Percentiles rank a stretch among this genome's conserved stretches.
Evolutionary conservation across 192 early-diverging fungal genomes (phyloP).

Genomic region (Entomortierella beljakovae): DNA sequence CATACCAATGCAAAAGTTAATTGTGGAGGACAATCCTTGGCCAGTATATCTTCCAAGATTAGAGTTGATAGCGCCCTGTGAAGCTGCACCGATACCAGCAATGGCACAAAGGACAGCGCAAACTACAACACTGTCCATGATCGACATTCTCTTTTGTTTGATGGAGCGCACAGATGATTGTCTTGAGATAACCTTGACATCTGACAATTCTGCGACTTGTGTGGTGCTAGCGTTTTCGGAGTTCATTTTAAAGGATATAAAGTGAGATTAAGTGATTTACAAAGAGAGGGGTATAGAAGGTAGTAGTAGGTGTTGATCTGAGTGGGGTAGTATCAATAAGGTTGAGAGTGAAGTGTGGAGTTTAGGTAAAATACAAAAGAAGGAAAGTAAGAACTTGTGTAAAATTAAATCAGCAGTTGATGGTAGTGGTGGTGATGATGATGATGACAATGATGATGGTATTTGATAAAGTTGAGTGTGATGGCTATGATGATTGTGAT

Average conservation of each 20-base stretch:
- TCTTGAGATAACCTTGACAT: constrained; percentile 31
- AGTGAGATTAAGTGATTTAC: neutral
- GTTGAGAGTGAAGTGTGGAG: constrained; percentile 1
- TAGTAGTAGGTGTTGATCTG: neutral
- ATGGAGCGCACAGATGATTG: constrained; percentile 39
- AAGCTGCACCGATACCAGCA: constrained; percentile 35
- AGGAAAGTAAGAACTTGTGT: neutral
- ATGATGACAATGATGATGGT: too few relatives aligned
- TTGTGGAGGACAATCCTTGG: constrained; percentile 48
- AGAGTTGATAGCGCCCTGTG: constrained; percentile 46
- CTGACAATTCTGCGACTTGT: constrained; percentile 26
- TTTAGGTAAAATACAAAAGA: neutral
- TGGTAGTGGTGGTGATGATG: too few relatives aligned
- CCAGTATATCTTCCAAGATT: constrained; percentile 35
- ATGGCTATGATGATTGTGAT: too few relatives aligned
- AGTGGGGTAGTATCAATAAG: too few relatives aligned
- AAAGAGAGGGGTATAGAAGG: neutral
- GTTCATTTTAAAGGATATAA: too few relatives aligned
- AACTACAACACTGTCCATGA: constrained; percentile 46
- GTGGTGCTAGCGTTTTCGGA: constrained; percentile 7
- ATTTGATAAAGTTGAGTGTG: too few relatives aligned
- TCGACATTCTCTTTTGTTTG: constrained; percentile 32
- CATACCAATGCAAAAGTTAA: constrained; percentile 27
- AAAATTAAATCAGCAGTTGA: too few relatives aligned
- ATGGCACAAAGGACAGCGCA: constrained; percentile 39